Percentiles rank a stretch among this genome's conserved stretches.
These are phyloP conservation scores for Lipomyces kockii DNA, from an alignment of 805 yeast species.

Conservation along the genomic window DNA sequence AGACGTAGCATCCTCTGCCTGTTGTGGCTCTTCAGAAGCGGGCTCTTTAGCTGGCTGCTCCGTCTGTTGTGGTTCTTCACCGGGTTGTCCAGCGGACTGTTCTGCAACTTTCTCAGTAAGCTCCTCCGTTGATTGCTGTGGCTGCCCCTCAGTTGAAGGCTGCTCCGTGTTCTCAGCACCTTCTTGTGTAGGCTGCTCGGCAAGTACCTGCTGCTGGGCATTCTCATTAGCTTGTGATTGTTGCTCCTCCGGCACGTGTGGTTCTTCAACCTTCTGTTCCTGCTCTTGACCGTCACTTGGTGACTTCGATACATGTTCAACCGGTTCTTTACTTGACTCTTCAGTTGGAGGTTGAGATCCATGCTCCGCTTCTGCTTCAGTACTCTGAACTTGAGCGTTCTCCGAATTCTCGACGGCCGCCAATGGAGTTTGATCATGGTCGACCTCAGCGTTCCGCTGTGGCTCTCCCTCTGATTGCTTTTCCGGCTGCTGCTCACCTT, in stretches of 20 bases:
- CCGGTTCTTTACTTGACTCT: background rate
- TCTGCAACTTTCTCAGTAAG: background rate
- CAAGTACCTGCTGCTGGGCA: too few species aligned
- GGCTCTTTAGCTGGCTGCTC: background rate
- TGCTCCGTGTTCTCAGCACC: background rate
- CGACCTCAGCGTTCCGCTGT: background rate
- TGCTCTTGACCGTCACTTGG: background rate
- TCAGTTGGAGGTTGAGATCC: background rate
- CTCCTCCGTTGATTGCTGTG: background rate
- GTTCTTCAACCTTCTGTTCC: background rate
- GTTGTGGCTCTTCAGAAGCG: background rate
- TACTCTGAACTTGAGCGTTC: background rate
- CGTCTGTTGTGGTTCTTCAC: background rate
- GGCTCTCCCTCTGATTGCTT: background rate
- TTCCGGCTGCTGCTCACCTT: background rate
- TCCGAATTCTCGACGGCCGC: background rate
- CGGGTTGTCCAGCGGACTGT: background rate
- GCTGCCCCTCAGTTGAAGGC: background rate
- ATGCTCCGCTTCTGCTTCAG: background rate
- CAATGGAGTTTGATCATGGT: too few species aligned
- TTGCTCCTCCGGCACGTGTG: background rate
- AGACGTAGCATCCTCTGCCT: background rate
- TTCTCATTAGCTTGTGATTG: too few species aligned
- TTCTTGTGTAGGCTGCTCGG: background rate
- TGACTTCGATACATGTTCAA: background rate